phyloP scores from a whole-genome alignment of 2,329 filamentous ascomycete species.

The Rhytidhysteron rufulum region DNA sequence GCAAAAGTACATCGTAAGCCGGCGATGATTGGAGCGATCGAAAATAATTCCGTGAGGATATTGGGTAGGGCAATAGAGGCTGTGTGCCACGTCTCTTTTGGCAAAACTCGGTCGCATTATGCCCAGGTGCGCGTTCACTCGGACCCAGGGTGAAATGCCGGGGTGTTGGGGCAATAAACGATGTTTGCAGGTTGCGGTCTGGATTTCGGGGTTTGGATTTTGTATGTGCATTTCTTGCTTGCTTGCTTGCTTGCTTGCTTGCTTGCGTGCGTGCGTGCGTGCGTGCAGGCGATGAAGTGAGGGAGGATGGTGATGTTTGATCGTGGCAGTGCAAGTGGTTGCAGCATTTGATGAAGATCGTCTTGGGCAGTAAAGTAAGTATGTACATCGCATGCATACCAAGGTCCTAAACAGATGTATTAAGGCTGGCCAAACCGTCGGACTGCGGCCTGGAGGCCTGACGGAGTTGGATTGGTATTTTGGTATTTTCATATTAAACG shows the following conservation, averaged over 20 bases:
- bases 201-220: not conserved
- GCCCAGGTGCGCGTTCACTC: conserved; percentile 1
- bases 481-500: too few relatives aligned
- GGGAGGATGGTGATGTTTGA: not conserved
- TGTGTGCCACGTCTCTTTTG: conserved; percentile 14
- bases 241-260: too few relatives aligned
- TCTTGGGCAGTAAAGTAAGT: too few relatives aligned
- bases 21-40: conserved; percentile 5
- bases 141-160: conserved; percentile 3
- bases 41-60: conserved; percentile 1
- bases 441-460: not conserved
- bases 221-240: not conserved
- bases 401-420: too few relatives aligned
- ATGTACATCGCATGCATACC: too few relatives aligned
- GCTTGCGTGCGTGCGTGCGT: not conserved
- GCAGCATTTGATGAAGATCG: conserved; percentile 1
- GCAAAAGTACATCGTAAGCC: conserved; percentile 5
- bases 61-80: conserved; percentile 18
- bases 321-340: not conserved
- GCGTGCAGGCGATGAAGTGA: not conserved
- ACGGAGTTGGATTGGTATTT: too few relatives aligned
- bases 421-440: too few relatives aligned
- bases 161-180: conserved; percentile 2
- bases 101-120: conserved; percentile 15
- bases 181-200: not conserved